Evolutionary conservation across 208 protist species (phyloP), one percentile per base, ranked within the genome.

Genomic region (Endotrypanum monterogeii): DNA sequence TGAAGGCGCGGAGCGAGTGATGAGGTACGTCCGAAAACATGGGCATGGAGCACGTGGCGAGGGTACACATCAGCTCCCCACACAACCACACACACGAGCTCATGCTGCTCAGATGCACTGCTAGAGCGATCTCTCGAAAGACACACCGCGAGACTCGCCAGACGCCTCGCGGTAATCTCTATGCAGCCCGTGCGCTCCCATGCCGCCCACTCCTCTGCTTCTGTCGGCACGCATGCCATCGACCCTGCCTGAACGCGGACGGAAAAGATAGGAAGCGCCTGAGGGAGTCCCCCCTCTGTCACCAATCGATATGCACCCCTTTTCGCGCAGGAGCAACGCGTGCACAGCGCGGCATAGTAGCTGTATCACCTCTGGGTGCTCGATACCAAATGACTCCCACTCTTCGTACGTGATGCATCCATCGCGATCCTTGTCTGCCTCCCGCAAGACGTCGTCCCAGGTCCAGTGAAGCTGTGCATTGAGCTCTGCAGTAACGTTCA

Each of bases 401-500:
- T 92, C 88, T 37, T 75, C 44, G 73, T 83, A 91, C 32, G 72
- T 58, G 60, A 92, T 76, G 68, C 84, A 75, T 16, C 78, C 82
- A 55, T 89, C 86, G 23, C 86, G 58, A 55, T 92, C 84, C 44
- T 56, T 41, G 70, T 92, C 90, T 4, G 90, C 88, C 46, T 58
- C 57, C n/a, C 73, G 80, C 44, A 93, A 28, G 23, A 92, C 55
- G 35, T 76, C 77, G 54, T 89, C 63, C 56, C 79, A 79, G 37
- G 61, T 44, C 48, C 67, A 65, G 35, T 74, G 41, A 58, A 68
- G 67, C 35, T 32, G 58, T 11, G 61, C 23, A 6, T 35, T 9
- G 7, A 77, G 80, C 35, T 71, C 58, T 25, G 70, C 57, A n/a
- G 71, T 65, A 46, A 76, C 41, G 44, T 57, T 16, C 23, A 72